Conservation (phyloP, 2,329 filamentous ascomycete species). For the Ophiostoma novo-ulmi region DNA sequence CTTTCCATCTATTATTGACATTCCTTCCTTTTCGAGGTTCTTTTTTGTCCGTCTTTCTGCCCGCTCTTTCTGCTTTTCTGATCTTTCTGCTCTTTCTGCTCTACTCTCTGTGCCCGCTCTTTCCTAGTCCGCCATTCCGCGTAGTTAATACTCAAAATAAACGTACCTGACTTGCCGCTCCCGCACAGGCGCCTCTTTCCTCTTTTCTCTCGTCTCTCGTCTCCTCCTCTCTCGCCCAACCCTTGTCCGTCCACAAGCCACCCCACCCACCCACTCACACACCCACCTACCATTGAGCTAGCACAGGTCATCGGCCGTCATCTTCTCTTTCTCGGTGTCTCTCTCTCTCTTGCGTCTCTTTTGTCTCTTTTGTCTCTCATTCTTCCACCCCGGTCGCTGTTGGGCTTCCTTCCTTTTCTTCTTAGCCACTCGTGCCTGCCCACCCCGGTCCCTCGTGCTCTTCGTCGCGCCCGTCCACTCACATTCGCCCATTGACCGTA, state of each 20-base stretch:
- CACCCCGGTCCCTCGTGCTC: conserved; percentile 21
- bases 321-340: background rate
- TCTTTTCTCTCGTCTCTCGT: background rate
- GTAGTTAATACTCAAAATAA: background rate
- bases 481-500: conserved; percentile 8
- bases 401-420: conserved; percentile 22
- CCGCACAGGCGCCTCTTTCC: conserved; percentile 22
- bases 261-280: conserved; percentile 22
- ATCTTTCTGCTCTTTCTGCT: background rate
- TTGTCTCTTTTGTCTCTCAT: conserved; percentile 16
- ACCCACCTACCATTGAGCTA: conserved; percentile 18
- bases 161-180: conserved; percentile 20
- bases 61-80: background rate
- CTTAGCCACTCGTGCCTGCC: conserved; percentile 22
- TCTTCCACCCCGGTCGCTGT: conserved; percentile 16
- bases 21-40: background rate
- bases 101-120: background rate
- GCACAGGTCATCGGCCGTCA: conserved; percentile 21
- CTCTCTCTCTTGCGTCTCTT: conserved; percentile 23
- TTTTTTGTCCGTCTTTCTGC: background rate
- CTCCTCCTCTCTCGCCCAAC: conserved; percentile 16
- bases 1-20: background rate
- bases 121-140: background rate
- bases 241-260: conserved; percentile 18
- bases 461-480: conserved; percentile 20